Evolutionary conservation across 1,284 basidiomycete species (phyloP), one percentile per base, ranked within the genome.

Genomic region (Apiotrichum laibachii): DNA sequence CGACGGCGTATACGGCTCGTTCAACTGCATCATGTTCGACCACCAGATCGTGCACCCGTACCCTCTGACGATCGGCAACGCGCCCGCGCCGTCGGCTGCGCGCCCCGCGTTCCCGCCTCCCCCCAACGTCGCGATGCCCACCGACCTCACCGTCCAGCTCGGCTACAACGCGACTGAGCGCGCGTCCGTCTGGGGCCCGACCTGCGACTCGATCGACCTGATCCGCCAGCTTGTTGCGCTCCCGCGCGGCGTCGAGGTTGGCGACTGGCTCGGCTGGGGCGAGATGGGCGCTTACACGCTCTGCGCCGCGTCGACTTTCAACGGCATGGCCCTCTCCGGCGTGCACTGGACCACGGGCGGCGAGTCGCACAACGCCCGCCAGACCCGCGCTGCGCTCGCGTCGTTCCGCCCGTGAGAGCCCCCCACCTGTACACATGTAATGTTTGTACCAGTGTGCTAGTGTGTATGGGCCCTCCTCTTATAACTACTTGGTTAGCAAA

Each of bases 11-110:
- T 99, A 99, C 79, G 94, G 95, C 55, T 90, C 95, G 21, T 98
- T 99, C 85, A 98, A 99, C 84, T 93, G 91, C 79, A 90, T 92
- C 78, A 82, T 95, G 73, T 95, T 94, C 77, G 92, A 95, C 79
- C 92, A 94, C 79, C 90, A 92, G 73, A 84, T 86, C 61, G 88
- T 90, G 19, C 84, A 88, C 70, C 92, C 92, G 44, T 87, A 90
- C 76, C 89, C 92, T 33, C 82, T 94, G 53, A 84, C 84, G 19
- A 68, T 80, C 47, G 65, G 64, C 16, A 71, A 73, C 52, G 57
- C 66, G 12, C 63, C 68, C 15, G 65, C 72, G 12, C 55, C 63
- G 34, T 62, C 71, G 60, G 59, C 69, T 50, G 68, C 78, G 44
- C 62, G 66, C 49, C 62, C 73, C 61, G 66, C 72, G 16, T 78